A percentile compares a stretch with the other conserved stretches of the same genome.
phyloP scores from a whole-genome alignment of 169 alveolate genomes.

The Plasmodium gaboni region DNA sequence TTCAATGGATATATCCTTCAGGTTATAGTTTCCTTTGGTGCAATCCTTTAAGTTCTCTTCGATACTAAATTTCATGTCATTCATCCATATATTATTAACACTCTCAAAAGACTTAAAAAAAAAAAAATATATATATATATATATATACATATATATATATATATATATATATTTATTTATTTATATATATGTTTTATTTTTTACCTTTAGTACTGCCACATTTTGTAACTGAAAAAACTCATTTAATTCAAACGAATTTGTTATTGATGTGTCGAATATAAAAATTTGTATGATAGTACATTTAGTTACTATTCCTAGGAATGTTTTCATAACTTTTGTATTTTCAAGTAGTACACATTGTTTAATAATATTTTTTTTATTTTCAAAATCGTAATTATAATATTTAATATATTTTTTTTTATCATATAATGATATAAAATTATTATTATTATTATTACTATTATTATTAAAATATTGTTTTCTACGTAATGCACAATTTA shows the following conservation, averaged over 20 bases:
- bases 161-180: background rate
- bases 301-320: slow-evolving; percentile 41
- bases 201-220: slow-evolving; percentile 56
- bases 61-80: slow-evolving; percentile 51
- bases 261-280: slow-evolving; percentile 50
- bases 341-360: slow-evolving; percentile 70
- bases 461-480: too few relatives aligned
- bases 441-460: slow-evolving; percentile 1
- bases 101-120: slow-evolving; percentile 57
- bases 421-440: background rate
- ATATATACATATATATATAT: background rate
- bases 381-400: slow-evolving; percentile 73
- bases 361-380: slow-evolving; percentile 70
- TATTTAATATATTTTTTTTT: slow-evolving; percentile 48
- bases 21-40: slow-evolving; percentile 60
- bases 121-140: background rate
- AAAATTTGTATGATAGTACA: slow-evolving; percentile 43
- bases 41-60: slow-evolving; percentile 72
- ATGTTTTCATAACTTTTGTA: slow-evolving; percentile 56
- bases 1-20: slow-evolving; percentile 68
- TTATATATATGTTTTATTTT: background rate
- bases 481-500: background rate
- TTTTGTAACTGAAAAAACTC: slow-evolving; percentile 71
- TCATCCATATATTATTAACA: slow-evolving; percentile 72
- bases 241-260: slow-evolving; percentile 48